A percentile compares a stretch with the other conserved stretches of the same genome.
These are phyloP conservation scores for Sideroxylon spinosum DNA, from an alignment of 179 eudicot species.

Conservation along the genomic window DNA sequence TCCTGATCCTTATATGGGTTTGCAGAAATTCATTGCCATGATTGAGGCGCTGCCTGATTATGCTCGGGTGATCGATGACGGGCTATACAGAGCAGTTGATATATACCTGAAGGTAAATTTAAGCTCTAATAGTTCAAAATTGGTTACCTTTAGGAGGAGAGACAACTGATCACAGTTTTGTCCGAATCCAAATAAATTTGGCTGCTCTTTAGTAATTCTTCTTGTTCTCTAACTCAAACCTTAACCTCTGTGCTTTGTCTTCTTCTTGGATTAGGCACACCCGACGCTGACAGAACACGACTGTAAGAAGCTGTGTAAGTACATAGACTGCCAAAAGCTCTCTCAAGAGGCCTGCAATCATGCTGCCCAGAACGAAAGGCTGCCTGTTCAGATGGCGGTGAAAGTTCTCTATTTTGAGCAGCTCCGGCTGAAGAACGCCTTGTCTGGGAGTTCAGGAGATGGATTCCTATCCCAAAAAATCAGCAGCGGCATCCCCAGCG, in stretches of 20 bases:
- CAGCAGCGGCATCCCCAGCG: slow-evolving; percentile 61
- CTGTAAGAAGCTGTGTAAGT: slow-evolving; percentile 47
- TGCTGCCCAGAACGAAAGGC: slow-evolving; percentile 69
- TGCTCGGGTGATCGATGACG: slow-evolving; percentile 67
- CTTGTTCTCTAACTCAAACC: background rate
- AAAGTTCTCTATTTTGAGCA: slow-evolving; percentile 65
- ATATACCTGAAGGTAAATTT: slow-evolving; percentile 57
- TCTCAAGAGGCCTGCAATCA: slow-evolving; percentile 68
- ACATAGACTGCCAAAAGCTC: slow-evolving; percentile 64
- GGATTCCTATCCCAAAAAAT: slow-evolving; percentile 48
- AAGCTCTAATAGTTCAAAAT: background rate
- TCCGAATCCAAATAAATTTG: background rate
- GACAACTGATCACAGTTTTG: background rate
- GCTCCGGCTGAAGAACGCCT: slow-evolving; percentile 44
- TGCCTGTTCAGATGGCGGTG: slow-evolving; percentile 57
- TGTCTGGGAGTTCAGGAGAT: slow-evolving; percentile 50
- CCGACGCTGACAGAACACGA: slow-evolving; percentile 45
- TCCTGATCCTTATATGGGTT: slow-evolving; percentile 53
- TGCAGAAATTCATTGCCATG: slow-evolving; percentile 47
- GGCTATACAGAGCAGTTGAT: slow-evolving; percentile 63
- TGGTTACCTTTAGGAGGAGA: background rate
- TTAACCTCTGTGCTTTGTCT: background rate
- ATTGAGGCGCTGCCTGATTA: slow-evolving; percentile 55
- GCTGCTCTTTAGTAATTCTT: slow-evolving; percentile 1
- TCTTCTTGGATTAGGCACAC: slow-evolving; percentile 46